Percentiles rank a stretch among this genome's conserved stretches.
Evolutionary conservation across 2,329 filamentous ascomycete species (phyloP).

Genomic region (Aspergillus novofumigatus): DNA sequence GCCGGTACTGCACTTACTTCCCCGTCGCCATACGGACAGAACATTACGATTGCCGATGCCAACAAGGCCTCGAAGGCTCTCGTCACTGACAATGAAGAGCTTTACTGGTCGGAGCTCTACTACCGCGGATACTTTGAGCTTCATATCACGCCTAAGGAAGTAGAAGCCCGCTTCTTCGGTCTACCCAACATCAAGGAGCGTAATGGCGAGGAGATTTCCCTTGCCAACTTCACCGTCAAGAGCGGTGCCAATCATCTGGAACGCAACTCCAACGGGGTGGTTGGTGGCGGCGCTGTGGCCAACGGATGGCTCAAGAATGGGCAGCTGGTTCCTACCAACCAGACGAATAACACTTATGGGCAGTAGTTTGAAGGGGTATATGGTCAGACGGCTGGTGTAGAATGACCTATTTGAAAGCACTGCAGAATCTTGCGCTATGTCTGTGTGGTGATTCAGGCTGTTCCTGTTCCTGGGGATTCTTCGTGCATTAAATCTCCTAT

Average conservation of each 20-base stretch:
- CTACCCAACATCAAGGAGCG: conserved; percentile 55
- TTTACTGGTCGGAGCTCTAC: conserved; percentile 70
- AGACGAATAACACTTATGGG: background rate
- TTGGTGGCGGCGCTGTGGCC: background rate
- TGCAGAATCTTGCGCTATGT: background rate
- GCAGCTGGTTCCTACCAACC: background rate
- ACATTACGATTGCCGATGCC: conserved; percentile 50
- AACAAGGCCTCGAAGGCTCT: conserved; percentile 41
- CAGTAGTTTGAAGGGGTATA: background rate
- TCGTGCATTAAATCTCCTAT: background rate
- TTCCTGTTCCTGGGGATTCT: background rate
- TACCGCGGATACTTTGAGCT: conserved; percentile 71
- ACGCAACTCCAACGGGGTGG: conserved; percentile 18
- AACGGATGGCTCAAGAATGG: background rate
- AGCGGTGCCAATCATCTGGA: conserved; percentile 57
- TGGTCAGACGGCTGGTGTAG: background rate
- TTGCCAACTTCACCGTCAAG: conserved; percentile 67
- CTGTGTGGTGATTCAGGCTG: background rate
- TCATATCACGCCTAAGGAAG: conserved; percentile 52
- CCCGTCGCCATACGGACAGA: conserved; percentile 54
- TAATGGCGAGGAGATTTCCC: conserved; percentile 60
- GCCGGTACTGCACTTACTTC: conserved; percentile 64
- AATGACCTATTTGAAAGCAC: background rate
- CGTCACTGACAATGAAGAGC: conserved; percentile 52
- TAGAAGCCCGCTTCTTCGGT: conserved; percentile 64